Evolutionary conservation across 257 asterid genomes (phyloP), one percentile per base, ranked within the genome.

Genomic region (Cordia subcordata): DNA sequence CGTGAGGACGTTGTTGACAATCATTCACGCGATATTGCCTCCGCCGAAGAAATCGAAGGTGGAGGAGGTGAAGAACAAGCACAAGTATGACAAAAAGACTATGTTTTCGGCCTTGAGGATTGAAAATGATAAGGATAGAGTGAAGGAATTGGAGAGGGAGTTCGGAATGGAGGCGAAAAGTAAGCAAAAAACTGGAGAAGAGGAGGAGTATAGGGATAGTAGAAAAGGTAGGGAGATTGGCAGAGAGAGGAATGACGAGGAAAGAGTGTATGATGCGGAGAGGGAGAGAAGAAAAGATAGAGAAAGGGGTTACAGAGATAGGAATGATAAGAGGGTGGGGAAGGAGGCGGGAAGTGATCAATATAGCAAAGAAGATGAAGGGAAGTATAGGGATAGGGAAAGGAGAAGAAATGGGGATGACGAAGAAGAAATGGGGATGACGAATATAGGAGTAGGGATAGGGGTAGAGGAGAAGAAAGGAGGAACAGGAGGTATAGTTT

Each of bases 71-170:
- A 27, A 27, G 35, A 27, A 27, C 4, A 27, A 27, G 35, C n/a
- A n/a, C n/a, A 75, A 61, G 10, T 84, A 71, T 56, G 83, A 66
- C 21, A 79, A 75, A 0, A 68, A 68, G 18, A 67, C 75, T 1
- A 70, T 66, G 4, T 81, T 72, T 69, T 62, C 79, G 3, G 93
- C 93, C 39, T 65, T 87, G 78, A 83, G 70, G 67, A 87, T 90
- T 60, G 72, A 66, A 63, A 95, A 90, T 75, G 71, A 83, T 6
- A 87, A 27, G 66, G 94, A 79, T 66, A 75, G 84, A 74, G 85
- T 87, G 65, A 90, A 72, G 79, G 87, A 87, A 61, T 70, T 90
- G 78, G 96, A 85, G 83, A 82, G 67, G 77, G 96, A 90, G 81
- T 78, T 90, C 55, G 94, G 81, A 57, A 68, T 74, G 71, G 97